phyloP scores from a whole-genome alignment of 2,329 filamentous ascomycete species.

The Pyrenochaeta sp. region DNA sequence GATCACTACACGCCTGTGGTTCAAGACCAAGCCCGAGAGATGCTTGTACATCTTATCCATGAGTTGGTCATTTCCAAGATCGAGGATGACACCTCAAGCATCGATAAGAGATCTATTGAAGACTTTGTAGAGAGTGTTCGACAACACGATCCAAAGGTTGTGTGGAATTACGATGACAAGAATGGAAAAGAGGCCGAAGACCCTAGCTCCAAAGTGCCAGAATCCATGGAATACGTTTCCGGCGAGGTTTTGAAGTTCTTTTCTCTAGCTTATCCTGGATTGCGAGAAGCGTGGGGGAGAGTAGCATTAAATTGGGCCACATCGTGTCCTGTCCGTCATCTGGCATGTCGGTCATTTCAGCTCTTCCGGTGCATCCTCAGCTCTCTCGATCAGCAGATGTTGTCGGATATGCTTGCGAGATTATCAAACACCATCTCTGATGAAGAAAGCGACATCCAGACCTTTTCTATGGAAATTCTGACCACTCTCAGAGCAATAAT shows the following conservation, averaged over 20 bases:
- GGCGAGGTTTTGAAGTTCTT: slow-evolving; percentile 86
- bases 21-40: slow-evolving; percentile 94
- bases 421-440: slow-evolving; percentile 97
- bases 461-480: slow-evolving; percentile 97
- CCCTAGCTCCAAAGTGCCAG: slow-evolving; percentile 80
- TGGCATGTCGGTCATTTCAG: slow-evolving; percentile 97
- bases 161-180: slow-evolving; percentile 95
- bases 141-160: slow-evolving; percentile 80
- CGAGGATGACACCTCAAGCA: slow-evolving; percentile 72
- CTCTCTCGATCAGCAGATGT: slow-evolving; percentile 89
- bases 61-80: slow-evolving; percentile 85
- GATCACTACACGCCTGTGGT: slow-evolving; percentile 96
- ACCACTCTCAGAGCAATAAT: slow-evolving; percentile 94
- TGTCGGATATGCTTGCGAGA: slow-evolving; percentile 94
- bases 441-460: slow-evolving; percentile 90
- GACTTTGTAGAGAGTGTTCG: slow-evolving; percentile 88
- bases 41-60: slow-evolving; percentile 97
- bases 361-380: slow-evolving; percentile 94
- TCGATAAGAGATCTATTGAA: slow-evolving; percentile 80
- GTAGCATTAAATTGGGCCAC: slow-evolving; percentile 95
- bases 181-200: slow-evolving; percentile 76
- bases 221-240: slow-evolving; percentile 86
- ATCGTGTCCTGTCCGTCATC: slow-evolving; percentile 91
- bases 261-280: slow-evolving; percentile 80
- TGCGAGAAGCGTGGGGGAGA: slow-evolving; percentile 91